Evolutionary conservation across 441 rosid species (phyloP).

Genomic region (Erodium moschatum): DNA sequence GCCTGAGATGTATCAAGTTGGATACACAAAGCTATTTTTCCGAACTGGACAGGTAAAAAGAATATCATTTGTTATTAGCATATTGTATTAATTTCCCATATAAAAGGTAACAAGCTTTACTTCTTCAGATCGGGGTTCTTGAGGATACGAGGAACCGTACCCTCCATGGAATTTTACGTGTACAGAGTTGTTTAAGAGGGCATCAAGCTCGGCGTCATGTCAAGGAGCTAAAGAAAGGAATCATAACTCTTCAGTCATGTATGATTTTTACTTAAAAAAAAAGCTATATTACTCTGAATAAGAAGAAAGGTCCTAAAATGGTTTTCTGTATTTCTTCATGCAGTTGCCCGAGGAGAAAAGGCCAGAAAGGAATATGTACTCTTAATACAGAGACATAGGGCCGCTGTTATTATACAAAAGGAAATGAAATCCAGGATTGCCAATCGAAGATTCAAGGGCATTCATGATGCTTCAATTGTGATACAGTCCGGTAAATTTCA

Average conservation of each 20-base stretch:
- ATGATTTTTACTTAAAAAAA: constrained; percentile 11
- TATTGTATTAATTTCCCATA: neutral
- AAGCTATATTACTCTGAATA: constrained; percentile 7
- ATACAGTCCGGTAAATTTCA: constrained; percentile 64
- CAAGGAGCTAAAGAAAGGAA: constrained; percentile 58
- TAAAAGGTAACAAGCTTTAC: constrained; percentile 15
- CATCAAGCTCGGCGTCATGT: constrained; percentile 64
- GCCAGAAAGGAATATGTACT: constrained; percentile 56
- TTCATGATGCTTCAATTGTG: constrained; percentile 46
- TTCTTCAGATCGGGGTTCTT: constrained; percentile 81
- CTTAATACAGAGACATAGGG: constrained; percentile 57
- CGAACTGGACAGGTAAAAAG: constrained; percentile 82
- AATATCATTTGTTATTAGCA: constrained; percentile 5
- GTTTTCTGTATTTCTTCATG: constrained; percentile 19
- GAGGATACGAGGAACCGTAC: constrained; percentile 96
- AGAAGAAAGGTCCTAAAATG: constrained; percentile 1
- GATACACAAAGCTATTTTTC: constrained; percentile 90
- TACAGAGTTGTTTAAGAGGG: constrained; percentile 93
- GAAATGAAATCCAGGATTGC: constrained; percentile 44
- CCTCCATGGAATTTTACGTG: constrained; percentile 84
- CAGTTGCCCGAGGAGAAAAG: constrained; percentile 78
- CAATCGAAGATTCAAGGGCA: constrained; percentile 36
- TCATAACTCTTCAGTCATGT: constrained; percentile 76
- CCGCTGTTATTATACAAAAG: constrained; percentile 76
- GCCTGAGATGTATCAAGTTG: constrained; percentile 99